A percentile compares a stretch with the other conserved stretches of the same genome.
Conservation (phyloP, 257 asterid genomes). For the Przewalskia tangutica region DNA sequence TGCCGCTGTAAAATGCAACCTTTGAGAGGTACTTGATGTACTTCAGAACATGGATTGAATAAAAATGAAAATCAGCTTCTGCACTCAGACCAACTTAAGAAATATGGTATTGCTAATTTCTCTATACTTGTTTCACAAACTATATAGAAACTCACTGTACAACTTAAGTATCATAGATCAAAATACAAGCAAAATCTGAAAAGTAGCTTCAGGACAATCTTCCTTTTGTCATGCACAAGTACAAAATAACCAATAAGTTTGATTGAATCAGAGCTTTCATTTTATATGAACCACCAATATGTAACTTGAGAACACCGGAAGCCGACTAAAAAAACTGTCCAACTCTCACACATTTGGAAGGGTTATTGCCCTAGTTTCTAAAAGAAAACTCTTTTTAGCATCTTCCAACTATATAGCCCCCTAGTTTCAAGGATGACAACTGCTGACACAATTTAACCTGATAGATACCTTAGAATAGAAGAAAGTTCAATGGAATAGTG, state of each 20-base stretch:
- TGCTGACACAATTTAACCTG: background rate
- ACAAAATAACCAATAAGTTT: background rate
- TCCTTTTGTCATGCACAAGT: background rate
- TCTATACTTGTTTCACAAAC: background rate
- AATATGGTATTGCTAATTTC: background rate
- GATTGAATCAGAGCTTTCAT: background rate
- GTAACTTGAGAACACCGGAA: background rate
- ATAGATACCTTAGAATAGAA: background rate
- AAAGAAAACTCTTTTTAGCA: background rate
- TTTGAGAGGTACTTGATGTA: background rate
- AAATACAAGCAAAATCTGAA: background rate
- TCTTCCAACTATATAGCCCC: background rate
- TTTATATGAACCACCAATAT: background rate
- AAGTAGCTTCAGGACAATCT: background rate
- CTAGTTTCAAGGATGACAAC: background rate
- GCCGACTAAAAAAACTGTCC: background rate
- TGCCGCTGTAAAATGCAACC: background rate
- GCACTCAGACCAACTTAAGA: background rate
- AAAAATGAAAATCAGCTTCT: background rate
- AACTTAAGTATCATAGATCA: background rate
- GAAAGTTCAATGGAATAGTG: background rate
- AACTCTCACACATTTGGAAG: background rate
- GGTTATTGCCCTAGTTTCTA: background rate
- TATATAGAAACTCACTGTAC: background rate
- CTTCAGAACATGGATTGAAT: background rate